Evolutionary conservation across 306 rosid genomes (phyloP).

Genomic region (Cucurbita ficifolia): DNA sequence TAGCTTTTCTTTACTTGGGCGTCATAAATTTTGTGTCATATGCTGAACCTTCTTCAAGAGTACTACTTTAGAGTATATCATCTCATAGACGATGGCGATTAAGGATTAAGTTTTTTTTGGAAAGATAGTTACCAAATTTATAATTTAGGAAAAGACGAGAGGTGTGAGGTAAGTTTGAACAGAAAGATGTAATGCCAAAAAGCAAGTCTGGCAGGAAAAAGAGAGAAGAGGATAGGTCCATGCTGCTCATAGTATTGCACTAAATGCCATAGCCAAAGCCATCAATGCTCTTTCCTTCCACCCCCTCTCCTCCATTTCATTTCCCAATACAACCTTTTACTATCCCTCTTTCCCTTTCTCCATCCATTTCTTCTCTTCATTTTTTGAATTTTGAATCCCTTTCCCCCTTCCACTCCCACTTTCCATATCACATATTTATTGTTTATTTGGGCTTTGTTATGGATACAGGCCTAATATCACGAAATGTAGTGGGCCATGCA

Average conservation of each 20-base stretch:
- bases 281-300: not conserved
- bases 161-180: not conserved
- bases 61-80: not conserved
- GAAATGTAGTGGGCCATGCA: not conserved
- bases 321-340: not conserved
- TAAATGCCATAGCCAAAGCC: conserved; percentile 1
- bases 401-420: not conserved
- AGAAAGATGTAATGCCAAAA: not conserved
- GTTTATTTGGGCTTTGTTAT: not conserved
- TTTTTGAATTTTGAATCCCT: not conserved
- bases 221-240: not conserved
- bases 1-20: too few species aligned
- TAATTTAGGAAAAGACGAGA: not conserved
- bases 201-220: not conserved
- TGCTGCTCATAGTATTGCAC: not conserved
- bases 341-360: not conserved
- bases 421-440: not conserved
- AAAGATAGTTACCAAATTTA: not conserved
- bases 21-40: too few species aligned
- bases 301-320: not conserved
- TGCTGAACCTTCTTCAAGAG: not conserved
- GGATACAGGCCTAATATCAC: not conserved
- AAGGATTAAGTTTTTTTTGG: too few species aligned
- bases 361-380: not conserved
- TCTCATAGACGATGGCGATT: too few species aligned